These are phyloP conservation scores for Phytophthora chlamydospora DNA, from an alignment of 352 stramenopile species.

Conservation along the genomic window DNA sequence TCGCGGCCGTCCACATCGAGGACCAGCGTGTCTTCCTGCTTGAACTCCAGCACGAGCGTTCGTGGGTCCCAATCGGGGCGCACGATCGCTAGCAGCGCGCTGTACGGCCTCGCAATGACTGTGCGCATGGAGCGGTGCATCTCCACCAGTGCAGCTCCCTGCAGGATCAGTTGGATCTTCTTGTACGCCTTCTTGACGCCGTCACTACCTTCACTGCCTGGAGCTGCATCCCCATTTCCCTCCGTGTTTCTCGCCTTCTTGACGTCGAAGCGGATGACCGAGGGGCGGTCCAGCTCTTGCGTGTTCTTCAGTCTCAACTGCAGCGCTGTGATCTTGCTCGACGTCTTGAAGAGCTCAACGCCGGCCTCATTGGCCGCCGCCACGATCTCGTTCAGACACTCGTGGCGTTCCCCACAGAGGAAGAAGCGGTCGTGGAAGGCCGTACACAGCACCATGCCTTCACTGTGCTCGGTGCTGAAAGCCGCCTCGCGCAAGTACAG, in stretches of 20 bases:
- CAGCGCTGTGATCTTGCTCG: conserved; percentile 51
- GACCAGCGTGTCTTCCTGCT: conserved; percentile 58
- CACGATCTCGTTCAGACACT: conserved; percentile 68
- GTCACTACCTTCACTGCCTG: conserved; percentile 30
- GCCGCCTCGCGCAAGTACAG: conserved; percentile 59
- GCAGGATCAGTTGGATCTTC: conserved; percentile 72
- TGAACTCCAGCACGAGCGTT: conserved; percentile 71
- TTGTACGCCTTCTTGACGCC: conserved; percentile 44
- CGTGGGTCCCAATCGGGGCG: conserved; percentile 59
- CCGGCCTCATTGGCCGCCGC: conserved; percentile 51
- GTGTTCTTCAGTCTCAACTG: conserved; percentile 66
- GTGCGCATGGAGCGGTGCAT: conserved; percentile 65
- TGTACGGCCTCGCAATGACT: conserved; percentile 66
- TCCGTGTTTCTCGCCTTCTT: conserved; percentile 38
- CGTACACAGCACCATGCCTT: conserved; percentile 66
- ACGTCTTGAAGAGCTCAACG: conserved; percentile 42
- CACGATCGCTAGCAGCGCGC: conserved; percentile 54
- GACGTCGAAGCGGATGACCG: conserved; percentile 73
- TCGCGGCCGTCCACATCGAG: conserved; percentile 62
- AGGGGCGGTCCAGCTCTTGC: conserved; percentile 59
- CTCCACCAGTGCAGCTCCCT: conserved; percentile 63
- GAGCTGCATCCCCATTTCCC: conserved; percentile 22
- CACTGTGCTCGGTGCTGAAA: conserved; percentile 46
- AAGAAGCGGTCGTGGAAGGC: conserved; percentile 76
- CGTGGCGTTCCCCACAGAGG: conserved; percentile 57